Evolutionary conservation across 164 flowering plant genomes (phyloP), one percentile per base, ranked within the genome.

Genomic region (Dillenia turbinata): DNA sequence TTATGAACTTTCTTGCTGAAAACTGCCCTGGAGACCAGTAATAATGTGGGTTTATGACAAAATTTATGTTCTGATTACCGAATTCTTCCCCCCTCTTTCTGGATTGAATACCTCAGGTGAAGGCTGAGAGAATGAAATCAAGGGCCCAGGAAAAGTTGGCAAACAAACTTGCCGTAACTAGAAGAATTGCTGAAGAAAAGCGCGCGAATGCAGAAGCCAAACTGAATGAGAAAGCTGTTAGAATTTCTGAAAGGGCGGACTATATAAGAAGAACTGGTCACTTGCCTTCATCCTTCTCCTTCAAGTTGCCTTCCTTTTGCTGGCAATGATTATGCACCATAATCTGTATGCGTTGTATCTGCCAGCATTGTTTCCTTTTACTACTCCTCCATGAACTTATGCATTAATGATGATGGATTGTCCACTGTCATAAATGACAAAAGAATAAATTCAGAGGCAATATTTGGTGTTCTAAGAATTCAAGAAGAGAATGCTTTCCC

Each of bases 211-310:
- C 98, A 33, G 97, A 90, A 70, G 89, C 89, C 11, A 78, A 83
- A 64, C 73, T 90, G 69, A 87, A 83, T 45, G 95, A 91, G 73
- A 79, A 88, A 64, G 85, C 90, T 40, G 79, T 77, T 47, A 86
- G 69, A 75, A 91, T 92, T 9, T 83, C 97, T 5, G 96, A 91
- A 61, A 82, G 72, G 54, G 96, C 96, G 59, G 97, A 94, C 62
- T 89, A 89, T 63, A 91, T 91, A 54, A 77, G 89, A 61, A 87
- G 96, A 69, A 91, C 92, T 0, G 98, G 98, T 43, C 92, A 83
- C 60, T 72, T 87, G 63, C 97, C 98, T 2, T 84, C 88, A 56
- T 81, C 92, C 3, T 83, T 81, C 78, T 85, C 86, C 71, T 77
- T 87, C 70, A 89, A 87, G 74, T 52, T 86, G 71, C 97, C 91